Evolutionary conservation across 345 rosid genomes (phyloP).

Genomic region (Xanthoceras sorbifolium): DNA sequence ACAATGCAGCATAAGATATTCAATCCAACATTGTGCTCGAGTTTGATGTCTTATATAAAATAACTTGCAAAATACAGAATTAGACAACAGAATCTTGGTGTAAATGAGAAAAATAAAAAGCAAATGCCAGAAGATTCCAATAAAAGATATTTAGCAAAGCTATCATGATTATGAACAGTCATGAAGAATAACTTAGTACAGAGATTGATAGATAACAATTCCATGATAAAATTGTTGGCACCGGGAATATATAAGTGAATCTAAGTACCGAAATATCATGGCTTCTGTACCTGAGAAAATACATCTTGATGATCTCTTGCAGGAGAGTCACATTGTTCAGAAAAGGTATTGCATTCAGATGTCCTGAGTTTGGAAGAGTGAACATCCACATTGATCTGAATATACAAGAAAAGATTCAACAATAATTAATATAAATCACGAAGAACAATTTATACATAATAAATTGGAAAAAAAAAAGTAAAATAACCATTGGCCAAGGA

Average conservation of each 20-base stretch:
- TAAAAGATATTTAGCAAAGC: not conserved
- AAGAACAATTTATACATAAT: not conserved
- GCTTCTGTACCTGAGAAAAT: conserved; percentile 20
- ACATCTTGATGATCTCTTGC: conserved; percentile 19
- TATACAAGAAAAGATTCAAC: not conserved
- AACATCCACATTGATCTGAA: conserved; percentile 22
- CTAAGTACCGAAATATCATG: not conserved
- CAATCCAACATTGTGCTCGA: not conserved
- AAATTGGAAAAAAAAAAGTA: not conserved
- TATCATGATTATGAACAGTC: not conserved
- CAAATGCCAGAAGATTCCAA: not conserved
- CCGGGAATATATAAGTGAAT: not conserved
- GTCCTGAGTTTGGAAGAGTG: conserved; percentile 12
- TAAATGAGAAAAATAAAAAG: not conserved
- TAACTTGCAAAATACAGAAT: not conserved
- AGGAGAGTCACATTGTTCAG: conserved; percentile 15
- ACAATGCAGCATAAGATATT: not conserved
- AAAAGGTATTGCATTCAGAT: conserved; percentile 19
- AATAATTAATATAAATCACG: not conserved
- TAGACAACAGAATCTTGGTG: not conserved
- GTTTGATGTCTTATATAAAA: not conserved
- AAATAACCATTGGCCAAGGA: not conserved
- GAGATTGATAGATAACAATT: not conserved
- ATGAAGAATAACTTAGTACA: not conserved
- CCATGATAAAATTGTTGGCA: not conserved